Evolutionary conservation across 2,329 filamentous ascomycete species (phyloP).

Genomic region (Cordyceps fumosorosea): DNA sequence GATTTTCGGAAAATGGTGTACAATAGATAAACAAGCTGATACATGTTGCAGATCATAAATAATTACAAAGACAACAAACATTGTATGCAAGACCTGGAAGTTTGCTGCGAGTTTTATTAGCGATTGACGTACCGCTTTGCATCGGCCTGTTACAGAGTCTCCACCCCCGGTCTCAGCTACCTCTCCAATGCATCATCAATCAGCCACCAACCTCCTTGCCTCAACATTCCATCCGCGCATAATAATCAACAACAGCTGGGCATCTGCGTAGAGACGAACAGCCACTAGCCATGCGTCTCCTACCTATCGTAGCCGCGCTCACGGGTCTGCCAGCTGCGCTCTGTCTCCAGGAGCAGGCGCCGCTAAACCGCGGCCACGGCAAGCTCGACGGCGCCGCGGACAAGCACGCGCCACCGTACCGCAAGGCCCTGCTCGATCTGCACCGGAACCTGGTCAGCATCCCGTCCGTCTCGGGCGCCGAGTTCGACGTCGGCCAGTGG

Average conservation of each 20-base stretch:
- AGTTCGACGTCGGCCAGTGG: conserved; percentile 61
- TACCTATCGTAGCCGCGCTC: not conserved
- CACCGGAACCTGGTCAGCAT: conserved; percentile 71
- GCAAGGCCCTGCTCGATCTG: conserved; percentile 56
- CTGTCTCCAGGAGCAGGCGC: not conserved
- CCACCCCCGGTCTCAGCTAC: not conserved
- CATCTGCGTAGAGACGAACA: not conserved
- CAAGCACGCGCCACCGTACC: conserved; percentile 28
- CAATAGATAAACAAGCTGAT: too few relatives aligned
- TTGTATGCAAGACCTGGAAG: too few relatives aligned
- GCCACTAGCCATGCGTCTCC: not conserved
- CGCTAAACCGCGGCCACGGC: not conserved
- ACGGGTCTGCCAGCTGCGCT: not conserved
- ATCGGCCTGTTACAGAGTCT: not conserved
- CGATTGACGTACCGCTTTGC: not conserved
- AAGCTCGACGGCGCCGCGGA: conserved; percentile 9
- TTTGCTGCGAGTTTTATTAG: not conserved
- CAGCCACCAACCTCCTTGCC: too few relatives aligned
- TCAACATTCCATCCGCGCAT: not conserved
- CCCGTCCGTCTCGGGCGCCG: conserved; percentile 64
- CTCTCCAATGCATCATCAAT: not conserved
- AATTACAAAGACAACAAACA: too few relatives aligned
- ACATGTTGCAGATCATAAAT: too few relatives aligned
- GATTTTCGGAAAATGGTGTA: too few relatives aligned
- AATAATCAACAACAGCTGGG: not conserved